phyloP scores from a whole-genome alignment of 805 yeast genomes.

The Yamadazyma insecticola region DNA sequence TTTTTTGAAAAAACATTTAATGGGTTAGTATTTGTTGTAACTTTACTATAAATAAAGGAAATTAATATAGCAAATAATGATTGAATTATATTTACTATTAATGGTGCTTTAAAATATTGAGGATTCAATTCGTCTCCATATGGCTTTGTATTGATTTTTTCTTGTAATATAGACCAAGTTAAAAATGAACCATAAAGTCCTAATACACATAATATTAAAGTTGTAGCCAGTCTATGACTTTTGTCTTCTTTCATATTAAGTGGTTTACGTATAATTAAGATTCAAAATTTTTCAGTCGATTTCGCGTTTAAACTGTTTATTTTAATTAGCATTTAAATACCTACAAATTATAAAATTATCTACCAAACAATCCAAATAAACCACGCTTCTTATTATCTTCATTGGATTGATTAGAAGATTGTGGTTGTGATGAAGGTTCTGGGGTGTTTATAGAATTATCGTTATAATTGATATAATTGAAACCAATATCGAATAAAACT shows the following conservation, averaged over 20 bases:
- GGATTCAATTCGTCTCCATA: conserved; percentile 60
- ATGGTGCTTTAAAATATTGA: conserved; percentile 65
- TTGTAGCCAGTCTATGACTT: conserved; percentile 14
- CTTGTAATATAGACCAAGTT: conserved; percentile 91
- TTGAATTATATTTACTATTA: conserved; percentile 73
- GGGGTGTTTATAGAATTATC: conserved; percentile 10
- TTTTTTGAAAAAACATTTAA: conserved; percentile 31
- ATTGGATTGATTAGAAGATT: no score
- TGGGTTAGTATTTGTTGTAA: conserved; percentile 23
- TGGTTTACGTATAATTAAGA: no score
- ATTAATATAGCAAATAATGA: conserved; percentile 65
- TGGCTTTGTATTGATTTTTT: conserved; percentile 71
- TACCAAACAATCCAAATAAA: conserved; percentile 71
- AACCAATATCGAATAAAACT: conserved; percentile 86
- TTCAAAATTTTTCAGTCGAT: no score
- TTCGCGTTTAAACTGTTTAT: no score
- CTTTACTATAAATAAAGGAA: conserved; percentile 56
- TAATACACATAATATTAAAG: conserved; percentile 28
- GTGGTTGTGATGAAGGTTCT: conserved; percentile 1
- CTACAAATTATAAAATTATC: no score
- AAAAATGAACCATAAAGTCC: conserved; percentile 87
- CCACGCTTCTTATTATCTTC: conserved; percentile 46
- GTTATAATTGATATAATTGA: conserved; percentile 62
- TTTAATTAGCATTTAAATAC: no score
- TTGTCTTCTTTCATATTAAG: no score